Conservation (phyloP, 306 rosid genomes). For the Cucumis sativus region Cucumber_9930_V3 NC_026656.2:20074001-20074500, state of each 20-base stretch:
- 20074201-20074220: not conserved
- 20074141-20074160: too few species aligned
- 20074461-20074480: too few species aligned
- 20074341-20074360: not conserved
- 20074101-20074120: not conserved
- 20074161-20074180: not conserved
- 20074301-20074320: constrained; percentile 1
- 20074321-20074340: constrained; percentile 26
- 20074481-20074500: too few species aligned
- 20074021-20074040: not conserved
- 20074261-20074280: not conserved
- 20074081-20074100: not conserved
- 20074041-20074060: not conserved
- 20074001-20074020: constrained; percentile 5
- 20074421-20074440: too few species aligned
- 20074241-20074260: constrained; percentile 21
- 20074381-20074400: too few species aligned
- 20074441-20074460: too few species aligned
- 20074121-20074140: not conserved
- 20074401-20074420: too few species aligned
- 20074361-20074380: not conserved
- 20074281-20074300: not conserved
- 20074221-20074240: too few species aligned
- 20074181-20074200: constrained; percentile 7
- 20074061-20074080: not conserved